Base-by-base conservation (phyloP, 202 grass and related monocot species). In the Carex arenaria region DNA sequence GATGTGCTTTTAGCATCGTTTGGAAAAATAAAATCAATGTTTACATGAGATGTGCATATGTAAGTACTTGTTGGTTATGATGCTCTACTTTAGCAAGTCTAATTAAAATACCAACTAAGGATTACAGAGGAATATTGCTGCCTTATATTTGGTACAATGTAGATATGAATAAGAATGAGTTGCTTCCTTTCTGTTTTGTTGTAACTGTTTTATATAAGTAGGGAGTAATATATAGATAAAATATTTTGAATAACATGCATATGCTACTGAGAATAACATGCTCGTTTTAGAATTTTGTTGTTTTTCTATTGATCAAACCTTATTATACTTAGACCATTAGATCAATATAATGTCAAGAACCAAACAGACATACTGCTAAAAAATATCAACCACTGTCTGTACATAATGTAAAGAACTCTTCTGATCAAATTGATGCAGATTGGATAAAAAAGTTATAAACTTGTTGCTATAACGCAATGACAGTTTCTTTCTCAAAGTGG, bases 21-120 rank as follows among this genome's bases (percentile, higher is more conserved):
- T 77, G 26, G 52, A 57, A 77, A 77, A 59, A 5, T 56, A 59
- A 76, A 77, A 77, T 77, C 73, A 34, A 18, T 77, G 6, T 77
- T 76, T 56, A 76, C 22, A 1, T 56, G 26, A 76, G 20, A 76
- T 55, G 23, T 57, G 18, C 8, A 31, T 57, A 36, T 36, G 5
- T 1, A 34, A 49, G 8, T 72, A 71, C 10, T 56, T 36, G 26
- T 34, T 32, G 26, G 23, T 3, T 75, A 23, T 53, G 71, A 31
- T 54, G 47, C 30, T 54, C 23, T 53, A 47, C 28, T 52, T 73
- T 15, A 31, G 18, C 71, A 31, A 30, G 13, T 31, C 12, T 30
- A 15, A 74, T 74, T 74, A 10, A 54, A 73, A 74, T 53, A 31
- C 17, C 13, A 54, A 53, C 47, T 74, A 54, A 54, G 47, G 11